A percentile compares a stretch with the other conserved stretches of the same genome.
phyloP scores from a whole-genome alignment of 805 yeast species.

The Pichia cabralensis region DNA sequence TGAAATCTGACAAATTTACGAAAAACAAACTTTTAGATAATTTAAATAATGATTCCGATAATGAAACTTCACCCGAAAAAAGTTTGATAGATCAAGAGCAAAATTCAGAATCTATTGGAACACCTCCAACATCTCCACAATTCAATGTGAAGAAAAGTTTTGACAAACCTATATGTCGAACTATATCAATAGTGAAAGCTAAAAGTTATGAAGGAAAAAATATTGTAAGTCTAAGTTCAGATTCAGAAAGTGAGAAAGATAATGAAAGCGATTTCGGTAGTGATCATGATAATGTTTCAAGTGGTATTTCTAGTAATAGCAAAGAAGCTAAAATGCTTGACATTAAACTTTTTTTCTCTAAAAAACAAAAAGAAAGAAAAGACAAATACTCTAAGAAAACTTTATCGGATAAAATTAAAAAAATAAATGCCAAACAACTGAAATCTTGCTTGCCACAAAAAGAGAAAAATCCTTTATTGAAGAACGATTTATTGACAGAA shows the following conservation, averaged over 20 bases:
- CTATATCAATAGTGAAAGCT: background rate
- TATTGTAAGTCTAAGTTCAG: background rate
- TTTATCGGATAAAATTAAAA: conserved; percentile 8
- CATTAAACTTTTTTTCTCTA: conserved; percentile 6
- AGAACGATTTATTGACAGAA: conserved; percentile 4
- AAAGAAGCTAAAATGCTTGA: conserved; percentile 8
- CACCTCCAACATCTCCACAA: too few species aligned
- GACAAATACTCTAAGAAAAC: conserved; percentile 4
- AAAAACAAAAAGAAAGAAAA: conserved; percentile 3
- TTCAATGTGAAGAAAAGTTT: too few species aligned
- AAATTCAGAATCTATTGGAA: too few species aligned
- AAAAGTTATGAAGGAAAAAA: background rate
- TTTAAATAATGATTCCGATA: background rate
- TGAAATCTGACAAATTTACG: conserved; percentile 15
- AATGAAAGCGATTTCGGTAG: background rate
- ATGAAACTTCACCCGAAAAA: background rate
- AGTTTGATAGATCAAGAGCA: too few species aligned
- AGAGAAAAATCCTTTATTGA: background rate
- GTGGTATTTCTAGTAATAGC: background rate
- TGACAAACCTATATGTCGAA: too few species aligned
- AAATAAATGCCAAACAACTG: conserved; percentile 6
- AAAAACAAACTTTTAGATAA: conserved; percentile 6
- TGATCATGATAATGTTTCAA: background rate
- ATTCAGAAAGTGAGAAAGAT: background rate
- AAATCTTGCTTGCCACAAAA: too few species aligned